Percentiles rank a stretch among this genome's conserved stretches.
Evolutionary conservation across 2,329 filamentous ascomycete genomes (phyloP).

Genomic region (Aurifilum marmelostoma): DNA sequence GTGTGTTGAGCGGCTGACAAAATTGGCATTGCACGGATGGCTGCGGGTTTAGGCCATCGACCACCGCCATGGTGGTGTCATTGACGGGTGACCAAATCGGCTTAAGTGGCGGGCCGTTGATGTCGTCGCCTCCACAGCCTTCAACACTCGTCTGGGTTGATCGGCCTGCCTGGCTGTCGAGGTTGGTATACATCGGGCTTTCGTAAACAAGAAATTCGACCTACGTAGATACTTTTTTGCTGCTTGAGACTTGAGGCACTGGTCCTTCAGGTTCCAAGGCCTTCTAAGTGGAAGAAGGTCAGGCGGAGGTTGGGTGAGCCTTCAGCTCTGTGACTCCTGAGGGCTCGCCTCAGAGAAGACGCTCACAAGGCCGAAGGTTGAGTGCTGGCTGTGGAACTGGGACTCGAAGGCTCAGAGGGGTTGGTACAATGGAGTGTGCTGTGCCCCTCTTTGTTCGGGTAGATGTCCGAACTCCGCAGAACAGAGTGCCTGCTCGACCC

Average conservation of each 20-base stretch:
- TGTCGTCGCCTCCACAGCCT: slow-evolving; percentile 1
- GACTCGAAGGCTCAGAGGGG: background rate
- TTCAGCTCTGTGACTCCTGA: slow-evolving; percentile 13
- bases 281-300: slow-evolving; percentile 10
- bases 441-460: slow-evolving; percentile 4
- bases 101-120: too few species aligned
- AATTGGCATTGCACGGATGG: background rate
- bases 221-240: slow-evolving; percentile 28
- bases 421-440: background rate
- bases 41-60: background rate
- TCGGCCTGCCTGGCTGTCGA: slow-evolving; percentile 11
- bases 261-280: slow-evolving; percentile 13
- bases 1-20: background rate
- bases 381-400: background rate
- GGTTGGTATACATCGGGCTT: slow-evolving; percentile 11
- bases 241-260: slow-evolving; percentile 20
- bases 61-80: background rate
- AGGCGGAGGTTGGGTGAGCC: slow-evolving; percentile 11
- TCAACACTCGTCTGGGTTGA: slow-evolving; percentile 17
- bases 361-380: background rate
- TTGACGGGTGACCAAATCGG: background rate
- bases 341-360: slow-evolving; percentile 4
- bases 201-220: slow-evolving; percentile 28
- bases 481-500: background rate
- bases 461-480: background rate